Conservation (phyloP, 441 rosid genomes). For the Populus hybrid region DNA sequence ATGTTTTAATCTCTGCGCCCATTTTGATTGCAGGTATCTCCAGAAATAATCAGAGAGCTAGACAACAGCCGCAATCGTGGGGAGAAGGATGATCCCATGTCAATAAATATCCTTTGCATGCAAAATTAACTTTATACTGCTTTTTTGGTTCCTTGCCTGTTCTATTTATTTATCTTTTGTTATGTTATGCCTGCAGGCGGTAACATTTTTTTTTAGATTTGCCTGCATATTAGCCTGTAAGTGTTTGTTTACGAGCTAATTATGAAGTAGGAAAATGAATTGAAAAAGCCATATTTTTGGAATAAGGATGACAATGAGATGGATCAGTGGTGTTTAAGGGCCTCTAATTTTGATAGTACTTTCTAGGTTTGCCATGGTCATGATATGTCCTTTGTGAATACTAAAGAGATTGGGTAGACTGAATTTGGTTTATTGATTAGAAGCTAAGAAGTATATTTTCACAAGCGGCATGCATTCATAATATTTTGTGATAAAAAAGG, state of each 20-base stretch:
- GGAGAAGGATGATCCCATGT: slow-evolving; percentile 67
- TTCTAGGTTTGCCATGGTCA: background rate
- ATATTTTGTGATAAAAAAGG: background rate
- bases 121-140: slow-evolving; percentile 2
- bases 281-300: background rate
- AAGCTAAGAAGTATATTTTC: background rate
- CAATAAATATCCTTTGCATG: slow-evolving; percentile 57
- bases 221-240: background rate
- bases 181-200: background rate
- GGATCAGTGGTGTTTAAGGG: background rate
- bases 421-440: background rate
- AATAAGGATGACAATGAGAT: background rate
- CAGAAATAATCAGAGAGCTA: slow-evolving; percentile 76
- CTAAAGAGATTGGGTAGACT: background rate
- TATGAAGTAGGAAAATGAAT: background rate
- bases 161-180: background rate
- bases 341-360: background rate
- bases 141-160: background rate
- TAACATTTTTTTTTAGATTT: background rate
- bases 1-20: background rate
- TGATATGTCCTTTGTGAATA: background rate
- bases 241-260: background rate
- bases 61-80: slow-evolving; percentile 75
- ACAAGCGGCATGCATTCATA: background rate
- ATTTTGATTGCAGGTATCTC: slow-evolving; percentile 52